Evolutionary conservation across 192 early-diverging fungal species (phyloP).

Genomic region (Rhizophlyctis rosea): DNA sequence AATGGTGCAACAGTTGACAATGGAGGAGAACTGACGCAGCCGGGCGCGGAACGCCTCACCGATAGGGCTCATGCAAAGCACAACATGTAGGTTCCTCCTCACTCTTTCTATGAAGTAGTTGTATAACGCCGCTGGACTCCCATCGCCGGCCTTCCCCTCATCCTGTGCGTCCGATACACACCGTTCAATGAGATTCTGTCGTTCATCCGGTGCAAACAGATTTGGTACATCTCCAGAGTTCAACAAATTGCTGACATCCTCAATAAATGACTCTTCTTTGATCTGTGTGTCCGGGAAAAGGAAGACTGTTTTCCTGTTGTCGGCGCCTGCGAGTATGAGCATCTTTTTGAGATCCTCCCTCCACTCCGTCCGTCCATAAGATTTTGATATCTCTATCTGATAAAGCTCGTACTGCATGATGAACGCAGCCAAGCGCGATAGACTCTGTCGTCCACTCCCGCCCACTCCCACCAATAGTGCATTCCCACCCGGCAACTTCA

Average conservation of each 20-base stretch:
- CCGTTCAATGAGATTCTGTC: constrained; percentile 54
- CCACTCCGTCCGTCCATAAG: constrained; percentile 55
- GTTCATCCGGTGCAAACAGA: constrained; percentile 55
- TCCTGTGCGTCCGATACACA: constrained; percentile 48
- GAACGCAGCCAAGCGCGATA: constrained; percentile 51
- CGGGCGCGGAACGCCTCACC: constrained; percentile 59
- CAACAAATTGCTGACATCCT: constrained; percentile 54
- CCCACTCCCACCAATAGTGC: constrained; percentile 63
- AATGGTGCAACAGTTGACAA: constrained; percentile 66
- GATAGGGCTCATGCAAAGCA: constrained; percentile 65
- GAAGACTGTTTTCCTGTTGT: constrained; percentile 59
- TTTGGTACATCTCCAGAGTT: constrained; percentile 64
- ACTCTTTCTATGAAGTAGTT: constrained; percentile 63
- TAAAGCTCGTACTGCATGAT: constrained; percentile 58
- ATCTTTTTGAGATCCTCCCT: constrained; percentile 61
- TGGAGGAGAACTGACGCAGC: constrained; percentile 55
- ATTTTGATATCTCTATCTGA: constrained; percentile 63
- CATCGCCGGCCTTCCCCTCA: constrained; percentile 52
- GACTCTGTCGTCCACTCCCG: constrained; percentile 57
- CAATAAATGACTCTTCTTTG: constrained; percentile 64
- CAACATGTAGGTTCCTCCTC: constrained; percentile 54
- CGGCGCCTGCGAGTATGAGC: constrained; percentile 47
- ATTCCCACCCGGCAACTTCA: constrained; percentile 59
- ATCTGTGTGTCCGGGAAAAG: constrained; percentile 62
- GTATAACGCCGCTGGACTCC: constrained; percentile 49